Evolutionary conservation across 495 filamentous ascomycete genomes (phyloP).

Genomic region (Bacidia gigantensis): DNA sequence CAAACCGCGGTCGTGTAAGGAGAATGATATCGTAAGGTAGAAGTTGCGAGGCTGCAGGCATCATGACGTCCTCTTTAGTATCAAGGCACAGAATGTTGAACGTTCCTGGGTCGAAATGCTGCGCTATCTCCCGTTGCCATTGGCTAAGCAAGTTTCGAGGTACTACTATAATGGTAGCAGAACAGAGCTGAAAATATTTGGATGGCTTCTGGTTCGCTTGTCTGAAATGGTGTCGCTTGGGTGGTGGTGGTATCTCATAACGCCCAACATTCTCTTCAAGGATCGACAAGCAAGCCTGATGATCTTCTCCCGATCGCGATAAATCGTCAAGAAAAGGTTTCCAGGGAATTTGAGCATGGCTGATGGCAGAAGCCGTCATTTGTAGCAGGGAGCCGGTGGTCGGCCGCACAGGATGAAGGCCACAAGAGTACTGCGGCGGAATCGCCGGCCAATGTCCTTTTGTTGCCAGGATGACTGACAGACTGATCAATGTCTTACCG

Average conservation of each 20-base stretch:
- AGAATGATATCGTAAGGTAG: slow-evolving; percentile 64
- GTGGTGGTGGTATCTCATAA: slow-evolving; percentile 39
- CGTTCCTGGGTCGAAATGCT: slow-evolving; percentile 46
- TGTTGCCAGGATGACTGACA: slow-evolving; percentile 73
- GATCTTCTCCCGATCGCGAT: slow-evolving; percentile 22
- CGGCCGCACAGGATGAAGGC: slow-evolving; percentile 27
- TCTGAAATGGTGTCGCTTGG: slow-evolving; percentile 32
- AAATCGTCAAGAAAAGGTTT: slow-evolving; percentile 39
- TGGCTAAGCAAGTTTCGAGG: slow-evolving; percentile 40
- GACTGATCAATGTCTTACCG: slow-evolving; percentile 81
- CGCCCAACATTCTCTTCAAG: slow-evolving; percentile 39
- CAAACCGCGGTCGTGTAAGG: slow-evolving; percentile 62
- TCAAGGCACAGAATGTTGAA: slow-evolving; percentile 51
- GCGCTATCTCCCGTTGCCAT: slow-evolving; percentile 45
- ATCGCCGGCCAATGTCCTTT: slow-evolving; percentile 51
- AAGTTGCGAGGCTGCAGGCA: slow-evolving; percentile 47
- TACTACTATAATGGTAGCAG: slow-evolving; percentile 45
- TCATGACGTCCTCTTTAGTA: slow-evolving; percentile 12
- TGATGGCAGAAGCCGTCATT: slow-evolving; percentile 60
- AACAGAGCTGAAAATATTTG: slow-evolving; percentile 51
- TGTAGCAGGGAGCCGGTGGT: slow-evolving; percentile 42
- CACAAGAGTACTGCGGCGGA: slow-evolving; percentile 45
- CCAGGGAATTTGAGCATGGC: slow-evolving; percentile 56
- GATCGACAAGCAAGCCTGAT: slow-evolving; percentile 37
- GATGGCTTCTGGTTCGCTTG: slow-evolving; percentile 36